A percentile compares a stretch with the other conserved stretches of the same genome.
Evolutionary conservation across 1,139 yeast species (phyloP).

Genomic region (Magnusiomyces tetraspermus): DNA sequence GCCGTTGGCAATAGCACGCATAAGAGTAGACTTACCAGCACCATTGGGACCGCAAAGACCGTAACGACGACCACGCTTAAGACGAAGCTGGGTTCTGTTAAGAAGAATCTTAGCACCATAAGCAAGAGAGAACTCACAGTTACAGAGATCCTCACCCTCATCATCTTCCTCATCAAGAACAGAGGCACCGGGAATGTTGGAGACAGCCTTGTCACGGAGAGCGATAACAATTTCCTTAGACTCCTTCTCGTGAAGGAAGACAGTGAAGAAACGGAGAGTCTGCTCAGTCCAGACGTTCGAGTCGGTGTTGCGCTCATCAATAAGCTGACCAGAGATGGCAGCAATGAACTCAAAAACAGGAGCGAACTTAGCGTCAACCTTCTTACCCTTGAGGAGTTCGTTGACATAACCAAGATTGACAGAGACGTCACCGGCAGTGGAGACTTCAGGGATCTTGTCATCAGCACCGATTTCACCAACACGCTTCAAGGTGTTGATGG

Average conservation of each 20-base stretch:
- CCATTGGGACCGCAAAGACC: slow-evolving; percentile 99
- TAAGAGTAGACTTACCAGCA: slow-evolving; percentile 99
- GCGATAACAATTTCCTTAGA: slow-evolving; percentile 87
- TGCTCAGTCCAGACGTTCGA: slow-evolving; percentile 84
- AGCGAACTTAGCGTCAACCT: slow-evolving; percentile 60
- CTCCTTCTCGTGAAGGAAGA: slow-evolving; percentile 87
- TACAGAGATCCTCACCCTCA: slow-evolving; percentile 99
- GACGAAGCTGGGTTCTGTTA: slow-evolving; percentile 98
- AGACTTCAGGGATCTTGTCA: slow-evolving; percentile 88
- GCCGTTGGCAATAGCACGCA: slow-evolving; percentile 99
- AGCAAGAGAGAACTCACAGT: slow-evolving; percentile 99
- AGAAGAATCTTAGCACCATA: slow-evolving; percentile 99
- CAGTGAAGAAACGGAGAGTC: slow-evolving; percentile 88
- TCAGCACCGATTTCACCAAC: slow-evolving; percentile 93
- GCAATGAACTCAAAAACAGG: slow-evolving; percentile 75
- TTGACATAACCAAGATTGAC: slow-evolving; percentile 80
- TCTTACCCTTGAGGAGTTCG: slow-evolving; percentile 58
- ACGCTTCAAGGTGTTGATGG: slow-evolving; percentile 93
- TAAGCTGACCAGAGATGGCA: slow-evolving; percentile 96
- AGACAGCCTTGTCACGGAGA: slow-evolving; percentile 92
- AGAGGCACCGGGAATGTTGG: slow-evolving; percentile 96
- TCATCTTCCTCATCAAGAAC: slow-evolving; percentile 97
- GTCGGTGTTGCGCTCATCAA: slow-evolving; percentile 94
- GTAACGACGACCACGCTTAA: slow-evolving; percentile 98
- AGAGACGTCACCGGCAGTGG: slow-evolving; percentile 92